Percentiles rank a stretch among this genome's conserved stretches.
These are phyloP conservation scores for Rhizopogon parksii DNA, from an alignment of 1,284 basidiomycete genomes.

Conservation along the genomic window DNA sequence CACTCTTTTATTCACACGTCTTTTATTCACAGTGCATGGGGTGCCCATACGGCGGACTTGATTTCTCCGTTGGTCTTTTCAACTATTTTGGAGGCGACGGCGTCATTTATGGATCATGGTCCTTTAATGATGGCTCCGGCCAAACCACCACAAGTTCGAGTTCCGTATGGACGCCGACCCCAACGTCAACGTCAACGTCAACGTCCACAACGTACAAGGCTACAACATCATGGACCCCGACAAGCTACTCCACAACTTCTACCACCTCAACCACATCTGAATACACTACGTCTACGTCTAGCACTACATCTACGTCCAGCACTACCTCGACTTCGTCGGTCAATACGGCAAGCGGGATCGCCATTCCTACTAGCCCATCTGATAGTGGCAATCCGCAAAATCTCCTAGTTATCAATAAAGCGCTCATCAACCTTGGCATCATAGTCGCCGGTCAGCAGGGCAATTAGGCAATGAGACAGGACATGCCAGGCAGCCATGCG, in stretches of 20 bases:
- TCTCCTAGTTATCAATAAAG: slow-evolving; percentile 27
- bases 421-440: slow-evolving; percentile 29
- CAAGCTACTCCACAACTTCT: slow-evolving; percentile 8
- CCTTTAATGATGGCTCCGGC: slow-evolving; percentile 32
- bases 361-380: slow-evolving; percentile 22
- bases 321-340: slow-evolving; percentile 5
- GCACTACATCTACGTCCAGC: slow-evolving; percentile 12
- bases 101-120: slow-evolving; percentile 49
- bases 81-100: slow-evolving; percentile 43
- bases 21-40: slow-evolving; percentile 46
- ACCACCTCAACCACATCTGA: slow-evolving; percentile 10
- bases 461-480: background rate
- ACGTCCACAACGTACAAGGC: no score
- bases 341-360: slow-evolving; percentile 20
- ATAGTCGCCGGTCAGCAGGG: background rate
- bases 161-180: no score
- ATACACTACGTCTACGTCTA: slow-evolving; percentile 17
- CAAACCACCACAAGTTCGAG: slow-evolving; percentile 11
- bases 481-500: no score
- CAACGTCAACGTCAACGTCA: no score
- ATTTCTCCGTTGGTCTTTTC: slow-evolving; percentile 72
- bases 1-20: slow-evolving; percentile 2
- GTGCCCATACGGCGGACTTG: slow-evolving; percentile 66
- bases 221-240: no score
- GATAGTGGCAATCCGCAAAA: slow-evolving; percentile 16